Evolutionary conservation across 768 basidiomycete species (phyloP).

Genomic region (Boletus eberwhitei): DNA sequence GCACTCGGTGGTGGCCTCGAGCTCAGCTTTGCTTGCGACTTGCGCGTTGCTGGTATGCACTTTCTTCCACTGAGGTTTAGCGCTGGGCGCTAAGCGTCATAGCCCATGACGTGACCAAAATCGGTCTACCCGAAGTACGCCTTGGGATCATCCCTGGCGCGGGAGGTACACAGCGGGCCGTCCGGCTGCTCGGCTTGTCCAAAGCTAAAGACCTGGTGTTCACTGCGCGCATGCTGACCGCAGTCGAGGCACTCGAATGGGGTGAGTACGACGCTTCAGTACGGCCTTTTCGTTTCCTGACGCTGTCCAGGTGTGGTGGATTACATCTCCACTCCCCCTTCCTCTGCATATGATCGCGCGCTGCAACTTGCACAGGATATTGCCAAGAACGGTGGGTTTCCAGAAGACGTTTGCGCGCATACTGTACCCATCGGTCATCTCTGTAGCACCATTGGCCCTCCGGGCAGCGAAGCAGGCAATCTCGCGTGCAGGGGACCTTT

Average conservation of each 20-base stretch:
- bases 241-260: conserved; percentile 64
- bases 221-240: conserved; percentile 67
- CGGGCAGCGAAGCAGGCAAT: conserved; percentile 87
- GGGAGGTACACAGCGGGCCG: conserved; percentile 82
- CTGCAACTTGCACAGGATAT: conserved; percentile 67
- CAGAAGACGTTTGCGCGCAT: neutral
- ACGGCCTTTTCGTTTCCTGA: neutral
- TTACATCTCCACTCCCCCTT: conserved; percentile 63
- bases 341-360: conserved; percentile 67
- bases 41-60: conserved; percentile 80
- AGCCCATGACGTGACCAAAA: conserved; percentile 73
- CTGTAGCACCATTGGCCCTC: conserved; percentile 76
- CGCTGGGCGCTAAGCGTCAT: neutral
- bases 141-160: conserved; percentile 89
- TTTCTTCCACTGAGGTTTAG: neutral
- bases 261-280: conserved; percentile 40
- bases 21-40: conserved; percentile 82
- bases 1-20: conserved; percentile 94
- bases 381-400: conserved; percentile 53
- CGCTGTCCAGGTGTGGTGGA: conserved; percentile 68
- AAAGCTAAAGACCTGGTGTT: conserved; percentile 87
- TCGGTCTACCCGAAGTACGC: conserved; percentile 79
- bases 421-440: neutral
- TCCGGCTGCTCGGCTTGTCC: conserved; percentile 72
- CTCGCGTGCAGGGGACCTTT: conserved; percentile 71